A percentile compares a stretch with the other conserved stretches of the same genome.
phyloP scores from a whole-genome alignment of 495 filamentous ascomycete species.

The Penicillium waksmanii region DNA sequence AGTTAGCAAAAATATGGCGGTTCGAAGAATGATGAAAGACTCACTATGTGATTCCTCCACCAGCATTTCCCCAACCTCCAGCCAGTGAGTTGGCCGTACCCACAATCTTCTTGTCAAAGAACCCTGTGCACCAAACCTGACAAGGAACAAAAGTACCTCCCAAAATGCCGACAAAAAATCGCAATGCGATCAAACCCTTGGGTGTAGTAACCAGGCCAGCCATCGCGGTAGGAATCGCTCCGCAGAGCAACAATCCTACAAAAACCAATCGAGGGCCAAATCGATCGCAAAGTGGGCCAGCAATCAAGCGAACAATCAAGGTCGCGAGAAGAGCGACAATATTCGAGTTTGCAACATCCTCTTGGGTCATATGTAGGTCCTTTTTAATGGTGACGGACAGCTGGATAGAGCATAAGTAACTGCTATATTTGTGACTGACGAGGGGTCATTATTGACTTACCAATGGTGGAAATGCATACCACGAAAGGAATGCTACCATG shows the following conservation, averaged over 20 bases:
- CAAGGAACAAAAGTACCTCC: constrained; percentile 92
- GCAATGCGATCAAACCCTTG: constrained; percentile 71
- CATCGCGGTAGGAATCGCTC: constrained; percentile 80
- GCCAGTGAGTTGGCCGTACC: constrained; percentile 88
- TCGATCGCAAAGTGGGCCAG: constrained; percentile 82
- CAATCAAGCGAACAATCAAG: constrained; percentile 77
- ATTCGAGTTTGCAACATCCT: constrained; percentile 44
- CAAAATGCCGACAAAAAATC: constrained; percentile 93
- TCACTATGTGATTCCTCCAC: constrained; percentile 78
- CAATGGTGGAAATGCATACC: constrained; percentile 81
- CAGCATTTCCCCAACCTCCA: constrained; percentile 86
- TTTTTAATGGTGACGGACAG: constrained; percentile 75
- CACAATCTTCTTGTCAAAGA: constrained; percentile 95
- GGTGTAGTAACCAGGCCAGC: constrained; percentile 75
- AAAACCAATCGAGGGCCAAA: constrained; percentile 85
- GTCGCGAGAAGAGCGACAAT: constrained; percentile 39
- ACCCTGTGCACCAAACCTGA: constrained; percentile 94
- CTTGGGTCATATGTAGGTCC: constrained; percentile 71
- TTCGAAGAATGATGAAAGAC: constrained; percentile 9
- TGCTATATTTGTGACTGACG: background rate
- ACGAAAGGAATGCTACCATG: constrained; percentile 94
- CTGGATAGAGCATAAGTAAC: constrained; percentile 37
- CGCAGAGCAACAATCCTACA: constrained; percentile 70
- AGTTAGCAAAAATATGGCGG: constrained; percentile 5
- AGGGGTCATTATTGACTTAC: constrained; percentile 48